Percentiles rank a stretch among this genome's conserved stretches.
phyloP scores from a whole-genome alignment of 306 rosid genomes.

The Betula pendula region DNA sequence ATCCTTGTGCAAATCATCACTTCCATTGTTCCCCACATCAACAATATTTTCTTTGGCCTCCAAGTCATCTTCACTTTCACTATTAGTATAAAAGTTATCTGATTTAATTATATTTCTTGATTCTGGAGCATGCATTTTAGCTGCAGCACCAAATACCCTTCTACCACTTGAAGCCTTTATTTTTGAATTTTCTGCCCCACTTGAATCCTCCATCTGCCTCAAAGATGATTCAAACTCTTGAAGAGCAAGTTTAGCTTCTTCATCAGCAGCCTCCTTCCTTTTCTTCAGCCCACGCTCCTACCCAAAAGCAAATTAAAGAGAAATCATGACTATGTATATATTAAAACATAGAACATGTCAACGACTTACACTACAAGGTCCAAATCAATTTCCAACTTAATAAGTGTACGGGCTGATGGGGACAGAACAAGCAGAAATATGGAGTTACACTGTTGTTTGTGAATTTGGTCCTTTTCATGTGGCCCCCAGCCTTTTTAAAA shows the following conservation, averaged over 20 bases:
- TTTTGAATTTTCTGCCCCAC: conserved; percentile 44
- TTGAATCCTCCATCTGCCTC: conserved; percentile 56
- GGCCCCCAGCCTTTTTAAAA: not conserved
- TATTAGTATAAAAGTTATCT: conserved; percentile 52
- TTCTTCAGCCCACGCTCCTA: conserved; percentile 82
- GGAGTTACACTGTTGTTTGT: not conserved
- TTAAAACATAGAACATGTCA: conserved; percentile 5
- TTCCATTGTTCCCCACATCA: conserved; percentile 27
- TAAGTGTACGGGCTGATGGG: not conserved
- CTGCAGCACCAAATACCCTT: conserved; percentile 65
- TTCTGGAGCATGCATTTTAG: conserved; percentile 48
- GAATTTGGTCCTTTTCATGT: not conserved
- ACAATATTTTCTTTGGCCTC: conserved; percentile 33
- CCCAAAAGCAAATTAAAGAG: conserved; percentile 33
- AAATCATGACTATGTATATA: conserved; percentile 4
- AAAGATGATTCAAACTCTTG: conserved; percentile 65
- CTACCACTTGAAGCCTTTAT: conserved; percentile 59
- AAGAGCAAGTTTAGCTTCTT: conserved; percentile 76
- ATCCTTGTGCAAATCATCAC: conserved; percentile 37
- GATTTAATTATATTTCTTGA: conserved; percentile 43
- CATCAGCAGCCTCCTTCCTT: conserved; percentile 68
- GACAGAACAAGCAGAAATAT: conserved; percentile 2
- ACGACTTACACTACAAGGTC: conserved; percentile 8
- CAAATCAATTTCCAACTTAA: not conserved
- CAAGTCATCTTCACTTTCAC: conserved; percentile 73